phyloP scores from a whole-genome alignment of 495 filamentous ascomycete species.

The Tricharina praecox region DNA sequence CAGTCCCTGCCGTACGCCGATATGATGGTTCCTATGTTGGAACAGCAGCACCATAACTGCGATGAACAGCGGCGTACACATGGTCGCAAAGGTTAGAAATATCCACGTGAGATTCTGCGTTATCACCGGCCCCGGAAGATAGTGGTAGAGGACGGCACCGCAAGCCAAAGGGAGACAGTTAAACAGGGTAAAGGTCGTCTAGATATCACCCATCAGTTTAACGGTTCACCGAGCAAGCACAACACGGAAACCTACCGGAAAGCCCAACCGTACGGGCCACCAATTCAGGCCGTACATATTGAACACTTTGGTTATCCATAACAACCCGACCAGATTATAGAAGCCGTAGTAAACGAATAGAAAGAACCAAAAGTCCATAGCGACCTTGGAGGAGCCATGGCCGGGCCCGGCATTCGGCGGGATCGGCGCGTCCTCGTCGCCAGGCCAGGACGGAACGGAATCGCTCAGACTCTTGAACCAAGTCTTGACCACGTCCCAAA shows the following conservation, averaged over 20 bases:
- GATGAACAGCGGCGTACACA: conserved; percentile 44
- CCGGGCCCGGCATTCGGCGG: conserved; percentile 33
- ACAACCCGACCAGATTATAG: conserved; percentile 44
- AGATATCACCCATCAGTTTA: not conserved
- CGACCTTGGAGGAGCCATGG: conserved; percentile 42
- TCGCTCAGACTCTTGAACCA: conserved; percentile 9
- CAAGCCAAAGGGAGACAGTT: conserved; percentile 36
- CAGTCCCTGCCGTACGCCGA: conserved; percentile 36
- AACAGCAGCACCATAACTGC: conserved; percentile 40
- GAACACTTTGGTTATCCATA: conserved; percentile 53
- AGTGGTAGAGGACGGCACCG: conserved; percentile 40
- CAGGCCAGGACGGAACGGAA: conserved; percentile 1
- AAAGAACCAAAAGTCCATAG: conserved; percentile 53
- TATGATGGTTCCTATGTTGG: conserved; percentile 37
- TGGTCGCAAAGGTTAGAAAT: conserved; percentile 45
- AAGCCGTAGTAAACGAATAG: conserved; percentile 48
- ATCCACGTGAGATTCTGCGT: conserved; percentile 47
- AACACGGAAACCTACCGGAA: conserved; percentile 31
- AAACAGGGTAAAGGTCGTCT: conserved; percentile 37
- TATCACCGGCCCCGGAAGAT: conserved; percentile 33
- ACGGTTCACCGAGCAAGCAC: too few species aligned
- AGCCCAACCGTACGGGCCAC: conserved; percentile 41
- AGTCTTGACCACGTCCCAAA: conserved; percentile 13
- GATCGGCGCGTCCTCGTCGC: conserved; percentile 7
- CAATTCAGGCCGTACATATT: conserved; percentile 43